Base-by-base conservation (phyloP, 176 grass and related monocot genomes). In the Oryza meyeriana region DNA sequence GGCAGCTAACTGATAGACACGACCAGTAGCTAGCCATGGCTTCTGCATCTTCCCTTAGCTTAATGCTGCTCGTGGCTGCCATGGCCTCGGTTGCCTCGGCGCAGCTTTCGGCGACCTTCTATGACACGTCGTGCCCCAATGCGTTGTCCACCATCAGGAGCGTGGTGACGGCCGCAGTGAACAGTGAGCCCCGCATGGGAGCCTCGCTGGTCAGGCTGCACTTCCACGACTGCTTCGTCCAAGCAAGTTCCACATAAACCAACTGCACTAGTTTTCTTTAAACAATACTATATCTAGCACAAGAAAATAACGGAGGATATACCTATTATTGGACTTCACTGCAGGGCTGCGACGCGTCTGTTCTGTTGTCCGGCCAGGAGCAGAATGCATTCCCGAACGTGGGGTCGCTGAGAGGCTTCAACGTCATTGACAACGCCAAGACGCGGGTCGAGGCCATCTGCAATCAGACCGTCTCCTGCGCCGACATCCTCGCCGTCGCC, bases 141-240 rank as follows among this genome's bases (percentile, higher is more conserved):
- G 88, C 86, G 45, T n/a, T 87, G 74, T 74, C 86, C 50, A 97
- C 88, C 47, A 97, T 97, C 81, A 85, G 38, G 40, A 89, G 81
- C 69, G 88, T 62, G 0, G 94, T 96, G 42, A 55, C 24, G 14
- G 63, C 88, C 9, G 90, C 94, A 0, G 88, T 97, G 30, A 34
- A 30, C 30, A 32, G 30, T 2, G 84, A 97, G 35, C 32, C 32
- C 10, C 90, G 92, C 27, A 88, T 94, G 92, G 95, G 89, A 0
- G 95, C 95, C 0, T 94, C 95, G 24, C 78, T 94, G 35, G 66
- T 98, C 65, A 76, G 95, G 57, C 88, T 98, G 28, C 92, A 94
- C 69, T 98, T 94, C 90, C 92, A 98, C 45, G 95, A 98, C 80
- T 94, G 95, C 89, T 98, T 98, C 84, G 95, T 98, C 24, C 71